phyloP scores from a whole-genome alignment of 179 eudicot species.

The Beta macrorhiza region DNA sequence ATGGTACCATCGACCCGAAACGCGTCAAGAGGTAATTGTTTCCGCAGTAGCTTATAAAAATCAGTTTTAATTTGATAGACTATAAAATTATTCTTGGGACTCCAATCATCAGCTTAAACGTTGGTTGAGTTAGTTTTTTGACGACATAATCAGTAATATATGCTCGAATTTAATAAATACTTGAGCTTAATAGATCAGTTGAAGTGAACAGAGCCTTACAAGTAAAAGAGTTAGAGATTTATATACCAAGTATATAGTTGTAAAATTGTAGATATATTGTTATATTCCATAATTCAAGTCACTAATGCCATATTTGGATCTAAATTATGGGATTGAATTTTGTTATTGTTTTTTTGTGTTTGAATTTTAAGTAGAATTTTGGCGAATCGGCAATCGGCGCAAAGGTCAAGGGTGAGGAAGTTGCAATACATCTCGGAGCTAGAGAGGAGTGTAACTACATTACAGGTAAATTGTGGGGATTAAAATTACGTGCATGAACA shows the following conservation, averaged over 20 bases:
- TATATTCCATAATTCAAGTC: not conserved
- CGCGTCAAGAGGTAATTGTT: slow-evolving; percentile 69
- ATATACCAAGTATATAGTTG: no score
- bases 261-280: not conserved
- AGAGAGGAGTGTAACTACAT: slow-evolving; percentile 77
- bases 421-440: slow-evolving; percentile 88
- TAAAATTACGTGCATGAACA: slow-evolving; percentile 10
- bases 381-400: slow-evolving; percentile 93
- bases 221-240: no score
- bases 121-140: no score
- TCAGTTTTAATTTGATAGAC: no score
- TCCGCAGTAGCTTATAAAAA: not conserved
- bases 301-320: not conserved
- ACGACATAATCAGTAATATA: no score
- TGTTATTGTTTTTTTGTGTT: not conserved
- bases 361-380: slow-evolving; percentile 47
- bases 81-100: no score
- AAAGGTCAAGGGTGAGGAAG: slow-evolving; percentile 81
- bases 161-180: no score
- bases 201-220: not conserved
- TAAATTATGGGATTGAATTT: not conserved
- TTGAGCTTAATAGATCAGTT: no score
- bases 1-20: slow-evolving; percentile 57
- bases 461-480: slow-evolving; percentile 50
- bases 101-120: no score